A percentile compares a stretch with the other conserved stretches of the same genome.
Evolutionary conservation across 1,139 yeast species (phyloP).

Genomic region (Saccharomycopsis hybrid): DNA sequence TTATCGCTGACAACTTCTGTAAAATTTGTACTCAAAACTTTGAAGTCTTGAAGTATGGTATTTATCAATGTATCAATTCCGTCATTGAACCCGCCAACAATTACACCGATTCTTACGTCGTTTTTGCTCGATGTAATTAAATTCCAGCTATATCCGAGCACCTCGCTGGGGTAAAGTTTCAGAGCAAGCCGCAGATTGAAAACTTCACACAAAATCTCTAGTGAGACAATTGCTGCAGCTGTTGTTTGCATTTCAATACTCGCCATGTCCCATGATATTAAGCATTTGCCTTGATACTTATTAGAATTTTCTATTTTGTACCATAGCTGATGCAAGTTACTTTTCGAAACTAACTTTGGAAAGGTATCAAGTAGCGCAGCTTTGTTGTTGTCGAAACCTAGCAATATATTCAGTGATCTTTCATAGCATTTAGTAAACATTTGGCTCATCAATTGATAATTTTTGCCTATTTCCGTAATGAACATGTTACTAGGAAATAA

Average conservation of each 20-base stretch:
- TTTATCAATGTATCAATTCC: conserved; percentile 29
- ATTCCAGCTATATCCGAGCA: conserved; percentile 49
- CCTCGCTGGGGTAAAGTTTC: conserved; percentile 43
- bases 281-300: conserved; percentile 28
- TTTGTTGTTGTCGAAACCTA: conserved; percentile 27
- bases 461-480: conserved; percentile 27
- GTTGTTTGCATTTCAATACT: conserved; percentile 28
- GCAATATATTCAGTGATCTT: conserved; percentile 23
- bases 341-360: conserved; percentile 25
- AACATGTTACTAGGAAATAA: conserved; percentile 8
- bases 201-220: conserved; percentile 44
- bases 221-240: conserved; percentile 32
- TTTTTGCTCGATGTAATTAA: conserved; percentile 45
- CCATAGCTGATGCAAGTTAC: conserved; percentile 45
- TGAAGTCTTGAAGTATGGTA: conserved; percentile 26
- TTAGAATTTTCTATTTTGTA: conserved; percentile 30
- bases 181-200: conserved; percentile 36
- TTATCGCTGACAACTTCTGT: conserved; percentile 20
- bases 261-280: conserved; percentile 41
- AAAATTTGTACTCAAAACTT: conserved; percentile 10
- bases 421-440: conserved; percentile 24
- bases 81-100: conserved; percentile 41
- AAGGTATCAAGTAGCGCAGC: conserved; percentile 21
- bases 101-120: conserved; percentile 42
- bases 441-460: conserved; percentile 25